These are phyloP conservation scores for Aspergillus panamensis DNA, from an alignment of 495 filamentous ascomycete species.

Conservation along the genomic window DNA sequence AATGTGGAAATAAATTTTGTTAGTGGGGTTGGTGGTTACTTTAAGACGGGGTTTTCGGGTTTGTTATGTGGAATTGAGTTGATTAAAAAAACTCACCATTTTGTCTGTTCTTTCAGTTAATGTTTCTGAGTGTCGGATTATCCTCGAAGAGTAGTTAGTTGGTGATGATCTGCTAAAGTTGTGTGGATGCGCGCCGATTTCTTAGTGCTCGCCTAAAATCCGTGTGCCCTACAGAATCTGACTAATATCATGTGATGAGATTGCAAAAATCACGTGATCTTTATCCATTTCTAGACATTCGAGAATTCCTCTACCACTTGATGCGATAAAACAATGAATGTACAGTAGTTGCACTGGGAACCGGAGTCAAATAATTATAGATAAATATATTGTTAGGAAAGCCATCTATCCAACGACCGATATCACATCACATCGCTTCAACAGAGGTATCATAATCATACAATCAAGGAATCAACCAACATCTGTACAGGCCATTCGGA, in stretches of 20 bases:
- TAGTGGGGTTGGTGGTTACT: slow-evolving; percentile 9
- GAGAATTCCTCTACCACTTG: no score
- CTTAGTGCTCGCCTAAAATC: slow-evolving; percentile 34
- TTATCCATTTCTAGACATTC: no score
- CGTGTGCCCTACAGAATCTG: slow-evolving; percentile 41
- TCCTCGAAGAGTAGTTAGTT: slow-evolving; percentile 60
- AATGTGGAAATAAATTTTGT: not conserved
- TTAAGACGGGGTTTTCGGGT: slow-evolving; percentile 1
- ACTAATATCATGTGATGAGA: slow-evolving; percentile 15
- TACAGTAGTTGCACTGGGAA: not conserved
- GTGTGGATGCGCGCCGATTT: slow-evolving; percentile 27
- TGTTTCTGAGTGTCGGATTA: slow-evolving; percentile 50
- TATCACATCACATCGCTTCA: slow-evolving; percentile 19
- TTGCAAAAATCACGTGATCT: slow-evolving; percentile 4
- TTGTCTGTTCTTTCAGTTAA: slow-evolving; percentile 29
- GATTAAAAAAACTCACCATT: slow-evolving; percentile 36
- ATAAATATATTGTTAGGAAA: not conserved
- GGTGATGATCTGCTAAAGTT: slow-evolving; percentile 21
- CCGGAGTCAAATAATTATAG: not conserved
- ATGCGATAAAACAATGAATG: no score
- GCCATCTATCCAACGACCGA: slow-evolving; percentile 17
- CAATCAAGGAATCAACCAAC: slow-evolving; percentile 31
- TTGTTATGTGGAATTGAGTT: not conserved
- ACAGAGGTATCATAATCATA: slow-evolving; percentile 52
- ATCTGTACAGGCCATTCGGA: slow-evolving; percentile 37